Evolutionary conservation across 2,329 filamentous ascomycete species (phyloP), one percentile per base, ranked within the genome.

Genomic region (Xylaria multiplex): DNA sequence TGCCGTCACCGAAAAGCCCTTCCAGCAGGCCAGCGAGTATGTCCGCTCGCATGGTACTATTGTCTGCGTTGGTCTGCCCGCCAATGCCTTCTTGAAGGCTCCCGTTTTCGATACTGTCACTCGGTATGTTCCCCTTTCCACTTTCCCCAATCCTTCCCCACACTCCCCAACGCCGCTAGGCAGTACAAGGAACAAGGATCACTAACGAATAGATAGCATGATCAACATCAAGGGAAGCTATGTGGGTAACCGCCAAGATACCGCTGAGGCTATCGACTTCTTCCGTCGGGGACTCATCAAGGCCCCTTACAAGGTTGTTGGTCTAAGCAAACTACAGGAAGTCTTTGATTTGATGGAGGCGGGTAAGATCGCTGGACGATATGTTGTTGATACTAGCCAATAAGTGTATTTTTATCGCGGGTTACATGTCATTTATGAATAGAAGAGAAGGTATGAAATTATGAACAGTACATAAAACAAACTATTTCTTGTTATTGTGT

Each of bases 21-120:
- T 97, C 89, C 93, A 97, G 83, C 94, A 97, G 83, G 95, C 95
- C 48, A 89, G 92, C 54, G 90, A 87, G 80, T 97, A 97, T 81
- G 90, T 97, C 69, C 91, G 95, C 66, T 87, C 93, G 62, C 88
- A 89, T 67, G 95, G 95, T 66, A 86, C 88, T 45, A 91, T 97
- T 76, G 87, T 97, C 69, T 95, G 92, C 81, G 96, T 98, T 75
- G 95, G 94, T 76, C 84, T 97, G 30, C 95, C 95, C 5, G 90
- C 92, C 43, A 85, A 90, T 70, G 93, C 94, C 2, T 91, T 85
- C 80, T 86, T 97, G 70, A 87, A 87, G 73, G 93, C 94, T 1
- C 92, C 93, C 45, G 93, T 97, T 62, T 97, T 97, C 78, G 90
- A 94, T 77, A 93, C 91, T 7, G 95, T 97, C 69, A 85, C 95